A percentile compares a stretch with the other conserved stretches of the same genome.
Conservation (phyloP, 208 protist species). For the Trypanosoma theileri region DNA sequence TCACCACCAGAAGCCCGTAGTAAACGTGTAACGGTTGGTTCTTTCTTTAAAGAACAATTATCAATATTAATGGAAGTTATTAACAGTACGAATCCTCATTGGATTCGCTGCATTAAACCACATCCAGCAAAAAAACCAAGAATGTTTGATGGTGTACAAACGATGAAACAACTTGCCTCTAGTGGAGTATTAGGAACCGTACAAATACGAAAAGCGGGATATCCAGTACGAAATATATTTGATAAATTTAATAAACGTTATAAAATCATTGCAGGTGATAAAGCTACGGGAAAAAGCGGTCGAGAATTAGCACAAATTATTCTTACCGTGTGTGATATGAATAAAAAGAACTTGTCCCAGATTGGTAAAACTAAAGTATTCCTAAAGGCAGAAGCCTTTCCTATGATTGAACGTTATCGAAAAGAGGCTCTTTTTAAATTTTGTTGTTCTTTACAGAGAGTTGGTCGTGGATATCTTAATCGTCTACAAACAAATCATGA, state of each 20-base stretch:
- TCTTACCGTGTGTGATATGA: conserved; percentile 16
- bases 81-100: conserved; percentile 47
- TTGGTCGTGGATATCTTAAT: conserved; percentile 16
- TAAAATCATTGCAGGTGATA: conserved; percentile 28
- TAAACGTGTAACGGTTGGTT: conserved; percentile 31
- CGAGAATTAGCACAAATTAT: conserved; percentile 18
- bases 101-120: conserved; percentile 56
- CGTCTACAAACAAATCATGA: conserved; percentile 13
- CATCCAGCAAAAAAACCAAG: conserved; percentile 41
- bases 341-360: conserved; percentile 23
- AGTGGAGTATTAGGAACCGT: conserved; percentile 46
- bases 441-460: conserved; percentile 20
- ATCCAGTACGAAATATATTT: conserved; percentile 40
- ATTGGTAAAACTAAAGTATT: conserved; percentile 46
- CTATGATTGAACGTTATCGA: conserved; percentile 22
- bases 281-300: conserved; percentile 5
- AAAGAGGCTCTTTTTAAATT: conserved; percentile 28
- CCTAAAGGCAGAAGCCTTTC: conserved; percentile 37
- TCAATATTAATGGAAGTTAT: conserved; percentile 34
- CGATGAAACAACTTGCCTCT: conserved; percentile 42
- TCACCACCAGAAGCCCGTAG: conserved; percentile 17
- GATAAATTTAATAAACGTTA: conserved; percentile 40
- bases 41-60: conserved; percentile 42
- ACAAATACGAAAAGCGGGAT: conserved; percentile 41
- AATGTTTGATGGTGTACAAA: conserved; percentile 36